A percentile compares a stretch with the other conserved stretches of the same genome.
These are phyloP conservation scores for Amanita phalloides DNA, from an alignment of 768 basidiomycete species.

Conservation along the genomic window DNA sequence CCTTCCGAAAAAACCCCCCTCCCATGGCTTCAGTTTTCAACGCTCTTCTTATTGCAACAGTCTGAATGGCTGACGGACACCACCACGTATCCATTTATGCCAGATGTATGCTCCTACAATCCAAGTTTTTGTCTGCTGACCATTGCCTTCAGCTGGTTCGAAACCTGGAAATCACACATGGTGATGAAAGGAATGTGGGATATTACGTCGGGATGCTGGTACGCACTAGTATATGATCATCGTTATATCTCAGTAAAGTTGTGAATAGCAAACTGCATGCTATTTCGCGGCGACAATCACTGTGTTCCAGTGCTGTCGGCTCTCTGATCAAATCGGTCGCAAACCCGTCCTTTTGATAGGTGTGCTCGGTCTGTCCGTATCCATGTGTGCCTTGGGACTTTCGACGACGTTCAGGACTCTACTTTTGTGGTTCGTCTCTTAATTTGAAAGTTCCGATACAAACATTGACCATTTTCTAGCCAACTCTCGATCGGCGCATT, in stretches of 20 bases:
- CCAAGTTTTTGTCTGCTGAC: neutral
- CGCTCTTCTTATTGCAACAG: conserved; percentile 63
- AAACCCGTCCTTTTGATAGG: conserved; percentile 66
- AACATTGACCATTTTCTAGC: conserved; percentile 19
- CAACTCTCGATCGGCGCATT: conserved; percentile 62
- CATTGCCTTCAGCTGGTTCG: conserved; percentile 38
- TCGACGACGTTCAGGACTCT: conserved; percentile 59
- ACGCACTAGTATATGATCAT: no score
- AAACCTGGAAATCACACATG: conserved; percentile 55
- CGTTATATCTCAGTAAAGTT: no score
- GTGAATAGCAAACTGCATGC: conserved; percentile 59
- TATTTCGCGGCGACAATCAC: conserved; percentile 67
- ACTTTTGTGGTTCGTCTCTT: conserved; percentile 30
- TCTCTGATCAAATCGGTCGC: conserved; percentile 67
- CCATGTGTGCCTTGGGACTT: conserved; percentile 68
- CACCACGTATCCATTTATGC: conserved; percentile 72
- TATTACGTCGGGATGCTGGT: conserved; percentile 53
- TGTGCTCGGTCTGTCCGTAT: conserved; percentile 48
- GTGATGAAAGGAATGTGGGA: conserved; percentile 31
- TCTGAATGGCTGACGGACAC: conserved; percentile 68
- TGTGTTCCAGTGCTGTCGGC: conserved; percentile 62
- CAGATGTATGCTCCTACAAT: conserved; percentile 35
- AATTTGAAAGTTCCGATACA: neutral
- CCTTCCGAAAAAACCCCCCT: conserved; percentile 12
- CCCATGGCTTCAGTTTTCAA: conserved; percentile 25